A percentile compares a stretch with the other conserved stretches of the same genome.
phyloP scores from a whole-genome alignment of 1,139 yeast species.

The Saccharomycopsis hybrid region DNA sequence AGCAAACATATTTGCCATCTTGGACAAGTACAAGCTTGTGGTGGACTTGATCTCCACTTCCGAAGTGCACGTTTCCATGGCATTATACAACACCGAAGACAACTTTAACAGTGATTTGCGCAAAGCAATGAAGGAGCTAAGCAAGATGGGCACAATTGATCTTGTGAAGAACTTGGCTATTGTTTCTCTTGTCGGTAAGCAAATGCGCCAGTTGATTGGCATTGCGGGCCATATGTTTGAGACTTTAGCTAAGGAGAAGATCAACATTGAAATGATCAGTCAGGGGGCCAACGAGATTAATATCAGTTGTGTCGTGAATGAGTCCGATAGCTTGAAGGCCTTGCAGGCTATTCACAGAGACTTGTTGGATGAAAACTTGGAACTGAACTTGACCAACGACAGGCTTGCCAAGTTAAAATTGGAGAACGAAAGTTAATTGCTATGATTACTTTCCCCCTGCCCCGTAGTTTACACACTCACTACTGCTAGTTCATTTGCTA shows the following conservation, averaged over 20 bases:
- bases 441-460: too few species aligned
- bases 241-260: slow-evolving; percentile 83
- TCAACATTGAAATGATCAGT: slow-evolving; percentile 94
- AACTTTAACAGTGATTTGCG: slow-evolving; percentile 43
- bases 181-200: slow-evolving; percentile 90
- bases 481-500: too few species aligned
- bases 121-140: slow-evolving; percentile 69
- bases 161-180: slow-evolving; percentile 84
- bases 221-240: slow-evolving; percentile 97
- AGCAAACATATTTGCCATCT: slow-evolving; percentile 80
- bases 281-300: slow-evolving; percentile 98
- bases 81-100: slow-evolving; percentile 70
- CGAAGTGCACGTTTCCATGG: slow-evolving; percentile 98
- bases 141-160: slow-evolving; percentile 81
- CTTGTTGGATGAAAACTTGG: slow-evolving; percentile 42
- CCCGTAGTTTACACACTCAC: too few species aligned
- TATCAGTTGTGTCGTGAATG: slow-evolving; percentile 89
- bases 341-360: slow-evolving; percentile 78
- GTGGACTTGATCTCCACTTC: slow-evolving; percentile 96
- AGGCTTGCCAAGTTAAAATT: slow-evolving; percentile 6
- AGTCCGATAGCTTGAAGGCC: slow-evolving; percentile 77
- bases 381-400: background rate
- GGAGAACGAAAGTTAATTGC: too few species aligned
- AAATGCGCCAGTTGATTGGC: slow-evolving; percentile 94
- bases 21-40: slow-evolving; percentile 79